Evolutionary conservation across 495 filamentous ascomycete species (phyloP).

Genomic region (Penicillium soppii): DNA sequence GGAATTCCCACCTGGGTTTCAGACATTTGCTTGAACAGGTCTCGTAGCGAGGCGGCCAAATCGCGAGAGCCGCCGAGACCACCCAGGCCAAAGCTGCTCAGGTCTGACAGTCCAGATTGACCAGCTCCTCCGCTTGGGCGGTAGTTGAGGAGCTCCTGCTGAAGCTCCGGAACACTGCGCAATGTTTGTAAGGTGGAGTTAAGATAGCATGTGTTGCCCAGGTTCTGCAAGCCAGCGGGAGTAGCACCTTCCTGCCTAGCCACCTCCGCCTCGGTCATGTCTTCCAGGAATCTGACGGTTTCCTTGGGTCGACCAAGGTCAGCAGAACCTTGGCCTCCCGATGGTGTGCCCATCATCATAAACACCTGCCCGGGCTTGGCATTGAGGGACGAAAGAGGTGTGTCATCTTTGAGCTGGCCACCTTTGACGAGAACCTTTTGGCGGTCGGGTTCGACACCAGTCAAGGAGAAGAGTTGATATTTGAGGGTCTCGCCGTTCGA

Average conservation of each 20-base stretch:
- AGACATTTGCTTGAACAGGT: slow-evolving; percentile 91
- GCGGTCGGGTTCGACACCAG: slow-evolving; percentile 91
- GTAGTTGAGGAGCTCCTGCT: slow-evolving; percentile 75
- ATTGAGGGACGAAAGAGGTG: slow-evolving; percentile 75
- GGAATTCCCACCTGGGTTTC: slow-evolving; percentile 86
- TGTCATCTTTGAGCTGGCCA: slow-evolving; percentile 93
- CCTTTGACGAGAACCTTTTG: slow-evolving; percentile 96
- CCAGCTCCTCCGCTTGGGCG: slow-evolving; percentile 38
- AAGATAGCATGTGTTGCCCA: slow-evolving; percentile 97
- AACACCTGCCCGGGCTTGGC: slow-evolving; percentile 84
- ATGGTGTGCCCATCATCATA: slow-evolving; percentile 96
- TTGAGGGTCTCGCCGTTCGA: slow-evolving; percentile 92
- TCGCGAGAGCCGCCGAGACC: slow-evolving; percentile 63
- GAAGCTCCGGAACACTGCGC: slow-evolving; percentile 85
- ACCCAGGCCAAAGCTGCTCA: slow-evolving; percentile 60
- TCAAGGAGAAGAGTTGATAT: slow-evolving; percentile 90
- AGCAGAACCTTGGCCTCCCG: slow-evolving; percentile 53
- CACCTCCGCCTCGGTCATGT: slow-evolving; percentile 95
- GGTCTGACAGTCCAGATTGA: slow-evolving; percentile 42
- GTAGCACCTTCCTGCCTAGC: slow-evolving; percentile 79
- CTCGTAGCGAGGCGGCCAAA: slow-evolving; percentile 75
- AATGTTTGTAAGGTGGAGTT: slow-evolving; percentile 94
- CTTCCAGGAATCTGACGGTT: slow-evolving; percentile 84
- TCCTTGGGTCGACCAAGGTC: slow-evolving; percentile 74
- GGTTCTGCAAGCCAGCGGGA: slow-evolving; percentile 86